phyloP scores from a whole-genome alignment of 2,329 filamentous ascomycete species.

The Colletotrichum musicola region DNA sequence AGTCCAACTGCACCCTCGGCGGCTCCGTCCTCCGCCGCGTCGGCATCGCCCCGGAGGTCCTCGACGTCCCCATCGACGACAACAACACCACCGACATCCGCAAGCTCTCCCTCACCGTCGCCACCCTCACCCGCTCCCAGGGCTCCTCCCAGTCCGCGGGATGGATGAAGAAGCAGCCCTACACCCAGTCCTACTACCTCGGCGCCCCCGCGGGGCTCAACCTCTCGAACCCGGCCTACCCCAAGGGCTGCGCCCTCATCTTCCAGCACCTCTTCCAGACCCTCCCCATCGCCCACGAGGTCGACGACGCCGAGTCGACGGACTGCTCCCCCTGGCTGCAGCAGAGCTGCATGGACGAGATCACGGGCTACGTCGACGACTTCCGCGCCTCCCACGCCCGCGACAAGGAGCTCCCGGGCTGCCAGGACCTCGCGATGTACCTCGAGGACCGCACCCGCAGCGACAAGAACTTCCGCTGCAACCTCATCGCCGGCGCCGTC shows the following conservation, averaged over 20 bases:
- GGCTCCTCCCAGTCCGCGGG: neutral
- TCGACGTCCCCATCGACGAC: constrained; percentile 37
- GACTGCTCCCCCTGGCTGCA: constrained; percentile 37
- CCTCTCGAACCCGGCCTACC: constrained; percentile 20
- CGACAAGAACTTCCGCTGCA: constrained; percentile 36
- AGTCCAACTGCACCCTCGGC: constrained; percentile 38
- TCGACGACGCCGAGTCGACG: constrained; percentile 29
- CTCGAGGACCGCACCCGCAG: constrained; percentile 35
- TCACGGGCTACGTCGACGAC: constrained; percentile 38
- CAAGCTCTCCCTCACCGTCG: constrained; percentile 35
- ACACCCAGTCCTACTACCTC: constrained; percentile 38
- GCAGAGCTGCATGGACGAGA: constrained; percentile 40
- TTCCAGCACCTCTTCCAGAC: constrained; percentile 39
- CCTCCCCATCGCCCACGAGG: constrained; percentile 35
- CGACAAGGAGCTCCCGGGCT: constrained; percentile 23
- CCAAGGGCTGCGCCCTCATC: constrained; percentile 36
- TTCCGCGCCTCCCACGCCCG: constrained; percentile 30
- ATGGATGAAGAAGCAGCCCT: constrained; percentile 37
- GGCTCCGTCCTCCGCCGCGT: constrained; percentile 37
- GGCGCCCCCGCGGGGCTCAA: constrained; percentile 31
- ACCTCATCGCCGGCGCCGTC: constrained; percentile 36
- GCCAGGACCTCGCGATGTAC: constrained; percentile 36
- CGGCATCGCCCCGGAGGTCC: constrained; percentile 36
- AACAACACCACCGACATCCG: constrained; percentile 33
- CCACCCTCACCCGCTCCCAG: constrained; percentile 7